phyloP scores from a whole-genome alignment of 495 filamentous ascomycete species.

The Viridothelium virens region DNA sequence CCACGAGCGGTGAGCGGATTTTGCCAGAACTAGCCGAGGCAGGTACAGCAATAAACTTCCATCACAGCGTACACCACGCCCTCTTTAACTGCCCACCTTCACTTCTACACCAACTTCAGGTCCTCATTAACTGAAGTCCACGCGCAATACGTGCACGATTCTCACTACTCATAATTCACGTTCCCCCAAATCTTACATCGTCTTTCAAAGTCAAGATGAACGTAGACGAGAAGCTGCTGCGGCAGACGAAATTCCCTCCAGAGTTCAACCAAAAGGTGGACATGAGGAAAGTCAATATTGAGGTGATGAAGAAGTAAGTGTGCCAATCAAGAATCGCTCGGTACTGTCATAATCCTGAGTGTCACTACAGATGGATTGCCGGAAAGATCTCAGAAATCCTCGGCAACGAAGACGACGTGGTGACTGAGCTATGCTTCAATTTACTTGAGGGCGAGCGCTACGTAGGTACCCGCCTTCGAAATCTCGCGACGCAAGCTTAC shows the following conservation, averaged over 20 bases:
- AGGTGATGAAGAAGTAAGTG: conserved; percentile 90
- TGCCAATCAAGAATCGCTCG: conserved; percentile 4
- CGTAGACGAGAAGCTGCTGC: conserved; percentile 79
- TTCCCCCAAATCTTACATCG: no score
- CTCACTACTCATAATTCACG: no score
- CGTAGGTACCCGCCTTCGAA: conserved; percentile 47
- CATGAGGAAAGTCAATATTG: conserved; percentile 91
- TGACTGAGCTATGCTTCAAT: conserved; percentile 87
- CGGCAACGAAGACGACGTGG: conserved; percentile 85
- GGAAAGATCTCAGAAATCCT: conserved; percentile 78
- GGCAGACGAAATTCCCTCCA: conserved; percentile 83
- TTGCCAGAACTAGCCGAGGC: not conserved
- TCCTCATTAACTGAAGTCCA: no score
- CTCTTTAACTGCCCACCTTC: not conserved
- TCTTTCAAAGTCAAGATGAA: not conserved
- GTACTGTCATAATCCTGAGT: conserved; percentile 17
- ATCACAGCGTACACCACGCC: not conserved
- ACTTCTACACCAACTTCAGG: no score
- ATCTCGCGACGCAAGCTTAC: not conserved
- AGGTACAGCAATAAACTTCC: not conserved
- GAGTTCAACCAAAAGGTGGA: conserved; percentile 96
- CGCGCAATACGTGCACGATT: no score
- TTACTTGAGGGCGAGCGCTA: conserved; percentile 71
- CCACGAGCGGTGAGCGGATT: not conserved
- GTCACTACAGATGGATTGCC: conserved; percentile 71